Evolutionary conservation across 1,284 basidiomycete genomes (phyloP), one percentile per base, ranked within the genome.

Genomic region (Cryptococcus depauperatus): DNA sequence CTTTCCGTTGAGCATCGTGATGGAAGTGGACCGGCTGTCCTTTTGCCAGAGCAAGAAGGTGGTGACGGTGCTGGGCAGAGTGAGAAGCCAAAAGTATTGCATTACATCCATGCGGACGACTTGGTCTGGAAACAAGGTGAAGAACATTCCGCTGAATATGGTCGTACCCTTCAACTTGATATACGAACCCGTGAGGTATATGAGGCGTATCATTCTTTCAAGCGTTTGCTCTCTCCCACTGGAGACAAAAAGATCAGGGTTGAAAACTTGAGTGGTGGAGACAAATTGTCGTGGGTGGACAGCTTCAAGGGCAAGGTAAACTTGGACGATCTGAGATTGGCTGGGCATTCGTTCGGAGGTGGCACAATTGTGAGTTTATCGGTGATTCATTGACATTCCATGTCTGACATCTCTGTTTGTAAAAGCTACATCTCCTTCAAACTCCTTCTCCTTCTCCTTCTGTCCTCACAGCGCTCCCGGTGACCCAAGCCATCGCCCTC

Each of bases 281-380:
- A 45, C 3, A 33, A 37, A 23, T 11, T 40, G 14, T 13, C 18
- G 8, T 59, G 56, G 9, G 65, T 78, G 11, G 69, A 77, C 37
- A 73, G 71, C 35, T 79, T 80, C 75, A 56, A 61, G 23, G 57
- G 57, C 35, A 57, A 43, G 16, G 70, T 73, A 25, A 57, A 54
- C 64, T 69, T 55, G 69, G 68, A 59, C 29, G 64, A 77, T 35
- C 59, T 85, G 7, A 62, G 72, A 10, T 71, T 85, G 22, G 73
- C 77, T 0, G 84, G 83, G 0, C 84, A 87, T 61, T 84, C 83
- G 1, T 87, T 87, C 57, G 85, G 84, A 19, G 84, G 81, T 16
- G 81, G 82, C 37, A 84, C 84, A 4, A 66, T 80, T 35, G 83
- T 83, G 58, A 57, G 78, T 73, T 9, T 11, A 11, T 37, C 18